A percentile compares a stretch with the other conserved stretches of the same genome.
Evolutionary conservation across 75 land plant species (phyloP).

Genomic region (Pinus tabuliformis): DNA sequence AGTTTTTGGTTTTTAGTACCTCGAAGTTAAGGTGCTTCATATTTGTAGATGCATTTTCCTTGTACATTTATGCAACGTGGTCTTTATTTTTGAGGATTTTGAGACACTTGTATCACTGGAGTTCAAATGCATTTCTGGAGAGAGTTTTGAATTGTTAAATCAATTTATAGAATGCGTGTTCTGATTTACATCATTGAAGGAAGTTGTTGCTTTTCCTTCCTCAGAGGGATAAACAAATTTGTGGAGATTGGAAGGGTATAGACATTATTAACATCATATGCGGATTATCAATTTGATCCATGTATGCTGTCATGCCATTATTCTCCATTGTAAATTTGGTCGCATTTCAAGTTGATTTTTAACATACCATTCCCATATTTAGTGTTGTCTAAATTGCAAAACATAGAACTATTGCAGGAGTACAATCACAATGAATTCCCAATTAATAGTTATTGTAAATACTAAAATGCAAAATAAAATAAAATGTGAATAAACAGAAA

Average conservation of each 20-base stretch:
- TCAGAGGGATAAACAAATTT: neutral
- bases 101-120: neutral
- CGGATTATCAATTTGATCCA: neutral
- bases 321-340: neutral
- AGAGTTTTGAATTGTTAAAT: neutral
- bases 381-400: neutral
- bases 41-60: neutral
- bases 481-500: too few species aligned
- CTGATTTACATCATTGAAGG: neutral
- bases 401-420: neutral
- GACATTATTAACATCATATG: neutral
- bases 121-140: neutral
- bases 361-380: neutral
- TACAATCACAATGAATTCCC: neutral
- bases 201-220: neutral
- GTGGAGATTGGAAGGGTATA: neutral
- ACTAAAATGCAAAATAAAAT: too few species aligned
- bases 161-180: neutral
- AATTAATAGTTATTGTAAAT: too few species aligned
- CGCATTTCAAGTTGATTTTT: neutral
- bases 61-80: neutral
- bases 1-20: neutral
- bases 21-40: neutral
- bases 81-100: neutral
- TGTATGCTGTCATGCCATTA: neutral